These are phyloP conservation scores for Xylaria digitata DNA, from an alignment of 2,329 filamentous ascomycete genomes.

Conservation along the genomic window DNA sequence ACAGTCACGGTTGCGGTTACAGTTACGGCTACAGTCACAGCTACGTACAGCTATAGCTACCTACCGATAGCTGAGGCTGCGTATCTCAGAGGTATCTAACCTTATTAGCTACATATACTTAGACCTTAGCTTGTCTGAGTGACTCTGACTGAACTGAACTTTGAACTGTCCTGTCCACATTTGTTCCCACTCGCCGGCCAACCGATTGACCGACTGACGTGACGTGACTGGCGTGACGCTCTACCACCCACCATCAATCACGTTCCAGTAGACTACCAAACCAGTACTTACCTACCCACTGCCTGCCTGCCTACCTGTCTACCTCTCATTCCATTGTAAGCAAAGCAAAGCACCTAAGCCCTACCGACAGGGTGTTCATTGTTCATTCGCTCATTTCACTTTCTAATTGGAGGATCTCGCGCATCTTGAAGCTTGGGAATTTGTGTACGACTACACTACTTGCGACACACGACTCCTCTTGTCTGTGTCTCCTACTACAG, in stretches of 20 bases:
- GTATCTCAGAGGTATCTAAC: not conserved
- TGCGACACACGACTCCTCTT: constrained; percentile 1
- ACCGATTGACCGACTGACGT: constrained; percentile 11
- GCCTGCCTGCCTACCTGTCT: not conserved
- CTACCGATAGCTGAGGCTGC: not conserved
- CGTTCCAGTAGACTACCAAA: not conserved
- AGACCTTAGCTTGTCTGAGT: constrained; percentile 4
- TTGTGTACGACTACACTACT: constrained; percentile 14
- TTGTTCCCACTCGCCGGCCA: not conserved
- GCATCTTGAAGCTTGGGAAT: constrained; percentile 23
- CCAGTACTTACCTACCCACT: not conserved
- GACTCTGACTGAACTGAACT: not conserved
- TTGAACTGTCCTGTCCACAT: not conserved
- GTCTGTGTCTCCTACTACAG: constrained; percentile 29
- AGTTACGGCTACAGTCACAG: not conserved
- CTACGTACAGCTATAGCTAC: not conserved
- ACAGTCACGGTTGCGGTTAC: not conserved
- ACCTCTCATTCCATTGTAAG: constrained; percentile 21
- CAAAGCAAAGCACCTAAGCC: constrained; percentile 35
- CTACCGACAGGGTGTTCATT: constrained; percentile 33
- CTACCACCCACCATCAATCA: constrained; percentile 17
- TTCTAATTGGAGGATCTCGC: constrained; percentile 30
- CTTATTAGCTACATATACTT: constrained; percentile 7
- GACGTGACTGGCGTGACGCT: constrained; percentile 29
- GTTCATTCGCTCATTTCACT: constrained; percentile 20